These are phyloP conservation scores for Vitis hybrid DNA, from an alignment of 177 flowering plant species.

Conservation along the genomic window DNA sequence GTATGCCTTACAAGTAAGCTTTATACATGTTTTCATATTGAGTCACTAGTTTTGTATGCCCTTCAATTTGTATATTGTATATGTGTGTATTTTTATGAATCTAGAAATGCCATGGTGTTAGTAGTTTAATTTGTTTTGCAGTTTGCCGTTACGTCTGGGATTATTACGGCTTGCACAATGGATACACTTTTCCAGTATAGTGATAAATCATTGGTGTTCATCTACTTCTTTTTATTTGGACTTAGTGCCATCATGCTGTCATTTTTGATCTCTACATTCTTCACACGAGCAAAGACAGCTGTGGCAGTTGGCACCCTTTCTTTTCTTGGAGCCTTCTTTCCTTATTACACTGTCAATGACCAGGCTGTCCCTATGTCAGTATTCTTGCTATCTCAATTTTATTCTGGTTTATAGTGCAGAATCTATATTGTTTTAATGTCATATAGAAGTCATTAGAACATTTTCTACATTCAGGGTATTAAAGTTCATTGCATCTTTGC, in stretches of 20 bases:
- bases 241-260: conserved; percentile 91
- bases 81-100: neutral
- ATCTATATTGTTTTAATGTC: neutral
- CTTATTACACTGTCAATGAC: conserved; percentile 91
- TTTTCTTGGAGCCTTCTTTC: conserved; percentile 94
- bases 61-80: neutral
- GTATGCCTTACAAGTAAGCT: conserved; percentile 73
- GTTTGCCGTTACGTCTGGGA: conserved; percentile 86
- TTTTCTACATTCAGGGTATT: conserved; percentile 50
- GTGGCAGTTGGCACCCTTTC: conserved; percentile 98
- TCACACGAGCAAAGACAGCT: conserved; percentile 94
- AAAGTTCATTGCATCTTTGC: conserved; percentile 80
- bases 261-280: conserved; percentile 90
- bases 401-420: conserved; percentile 6
- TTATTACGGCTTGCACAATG: conserved; percentile 89
- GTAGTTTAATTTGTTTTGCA: conserved; percentile 35
- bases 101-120: neutral
- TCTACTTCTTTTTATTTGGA: conserved; percentile 87
- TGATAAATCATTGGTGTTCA: conserved; percentile 84
- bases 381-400: conserved; percentile 6
- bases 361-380: conserved; percentile 79
- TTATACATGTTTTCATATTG: neutral
- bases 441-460: neutral
- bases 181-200: conserved; percentile 84
- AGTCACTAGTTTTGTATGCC: no score